Percentiles rank a stretch among this genome's conserved stretches.
Evolutionary conservation across 2,329 filamentous ascomycete genomes (phyloP).

Genomic region (Aspergillus sp.): DNA sequence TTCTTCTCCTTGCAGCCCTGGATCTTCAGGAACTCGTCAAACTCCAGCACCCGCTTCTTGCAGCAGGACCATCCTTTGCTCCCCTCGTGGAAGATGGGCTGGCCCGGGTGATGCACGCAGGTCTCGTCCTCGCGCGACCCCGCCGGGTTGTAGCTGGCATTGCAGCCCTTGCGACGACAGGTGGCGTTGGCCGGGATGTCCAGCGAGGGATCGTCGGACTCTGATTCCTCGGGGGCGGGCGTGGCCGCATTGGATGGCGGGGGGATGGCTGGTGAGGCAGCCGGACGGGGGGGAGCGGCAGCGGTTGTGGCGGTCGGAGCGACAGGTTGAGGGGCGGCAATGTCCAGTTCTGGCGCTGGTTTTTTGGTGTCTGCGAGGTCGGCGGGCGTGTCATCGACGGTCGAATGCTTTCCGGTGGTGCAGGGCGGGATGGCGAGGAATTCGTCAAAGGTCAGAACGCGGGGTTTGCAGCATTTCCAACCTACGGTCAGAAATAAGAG

Average conservation of each 20-base stretch:
- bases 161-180: slow-evolving; percentile 78
- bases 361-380: slow-evolving; percentile 39
- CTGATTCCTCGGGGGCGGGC: slow-evolving; percentile 62
- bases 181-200: slow-evolving; percentile 70
- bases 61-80: slow-evolving; percentile 98
- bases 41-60: slow-evolving; percentile 91
- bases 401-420: slow-evolving; percentile 88
- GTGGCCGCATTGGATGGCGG: slow-evolving; percentile 30
- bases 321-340: background rate
- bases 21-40: slow-evolving; percentile 97
- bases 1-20: slow-evolving; percentile 82
- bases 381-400: slow-evolving; percentile 70
- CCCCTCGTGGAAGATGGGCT: slow-evolving; percentile 93
- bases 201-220: slow-evolving; percentile 78
- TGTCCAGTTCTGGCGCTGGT: background rate
- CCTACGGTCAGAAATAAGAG: slow-evolving; percentile 52
- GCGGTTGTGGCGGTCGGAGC: slow-evolving; percentile 19
- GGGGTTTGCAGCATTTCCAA: slow-evolving; percentile 98
- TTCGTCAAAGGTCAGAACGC: slow-evolving; percentile 96
- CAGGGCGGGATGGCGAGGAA: slow-evolving; percentile 92
- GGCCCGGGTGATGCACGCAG: slow-evolving; percentile 86
- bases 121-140: slow-evolving; percentile 65
- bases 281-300: slow-evolving; percentile 17
- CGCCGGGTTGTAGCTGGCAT: slow-evolving; percentile 60
- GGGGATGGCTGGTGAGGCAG: slow-evolving; percentile 28